Base-by-base conservation (phyloP, 1,284 basidiomycete genomes). In the Sporisorium exsertum region DNA sequence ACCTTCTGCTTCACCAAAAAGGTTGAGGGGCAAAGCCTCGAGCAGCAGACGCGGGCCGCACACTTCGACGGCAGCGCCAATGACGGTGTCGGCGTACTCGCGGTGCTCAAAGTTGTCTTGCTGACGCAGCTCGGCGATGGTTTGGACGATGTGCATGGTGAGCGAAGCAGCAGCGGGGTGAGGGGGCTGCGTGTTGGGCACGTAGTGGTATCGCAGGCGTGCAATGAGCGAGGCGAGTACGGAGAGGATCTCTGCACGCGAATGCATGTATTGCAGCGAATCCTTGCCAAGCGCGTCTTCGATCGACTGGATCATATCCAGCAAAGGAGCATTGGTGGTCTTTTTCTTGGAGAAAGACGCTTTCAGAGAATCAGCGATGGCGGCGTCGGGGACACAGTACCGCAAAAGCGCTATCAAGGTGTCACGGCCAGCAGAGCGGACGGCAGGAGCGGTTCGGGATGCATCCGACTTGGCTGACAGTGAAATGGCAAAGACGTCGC, bases 61-160 rank as follows among this genome's bases (percentile, higher is more conserved):
- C 2, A 94, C 89, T 77, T 91, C 90, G 89, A 97, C 93, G 0
- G 94, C 93, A 32, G 90, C 90, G 5, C 92, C 91, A 42, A 99
- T 87, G 1, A 92, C 91, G 5, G 88, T 88, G 85, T 99, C 97
- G 26, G 92, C 94, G 52, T 90, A 90, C 84, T 95, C 94, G 86
- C 94, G 95, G 86, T 92, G 90, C 86, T 97, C 95, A 81, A 99
- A 99, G 5, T 89, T 90, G 86, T 92, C 93, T 80, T 92, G 89
- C 37, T 90, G 88, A 46, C 96, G 88, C 66, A 97, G 86, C 46
- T 92, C 91, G 2, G 91, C 94, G 29, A 97, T 88, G 63, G 90
- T 90, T 71, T 89, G 87, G 54, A 98, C 89, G n/a, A 94, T 85
- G 35, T 91, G 90, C 50, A 92, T 85, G 24, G 96, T 87, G 9